Evolutionary conservation across 441 rosid genomes (phyloP).

Genomic region (Pelargonium citronellum): DNA sequence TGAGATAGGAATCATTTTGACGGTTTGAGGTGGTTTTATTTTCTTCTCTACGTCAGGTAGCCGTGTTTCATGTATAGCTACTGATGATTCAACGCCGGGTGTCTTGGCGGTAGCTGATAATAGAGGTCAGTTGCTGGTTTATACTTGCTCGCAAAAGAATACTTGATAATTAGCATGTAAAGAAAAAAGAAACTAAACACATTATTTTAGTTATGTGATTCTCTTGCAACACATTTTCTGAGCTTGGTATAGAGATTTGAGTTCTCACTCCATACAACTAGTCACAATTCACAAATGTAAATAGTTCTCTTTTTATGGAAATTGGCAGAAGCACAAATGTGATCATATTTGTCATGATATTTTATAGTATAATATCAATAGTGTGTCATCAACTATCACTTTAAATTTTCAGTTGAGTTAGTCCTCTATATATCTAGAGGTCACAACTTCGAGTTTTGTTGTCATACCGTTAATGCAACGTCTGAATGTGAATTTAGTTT

Average conservation of each 20-base stretch:
- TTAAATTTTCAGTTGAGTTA: too few relatives aligned
- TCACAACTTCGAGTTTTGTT: too few relatives aligned
- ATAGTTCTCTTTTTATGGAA: not conserved
- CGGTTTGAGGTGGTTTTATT: not conserved
- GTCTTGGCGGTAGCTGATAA: slow-evolving; percentile 47
- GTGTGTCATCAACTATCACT: too few relatives aligned
- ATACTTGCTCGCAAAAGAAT: slow-evolving; percentile 24
- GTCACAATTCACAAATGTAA: not conserved
- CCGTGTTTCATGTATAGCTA: slow-evolving; percentile 55
- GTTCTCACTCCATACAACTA: not conserved
- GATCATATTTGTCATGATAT: too few relatives aligned
- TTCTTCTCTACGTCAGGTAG: slow-evolving; percentile 37
- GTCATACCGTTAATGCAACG: too few relatives aligned
- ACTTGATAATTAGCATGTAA: slow-evolving; percentile 2
- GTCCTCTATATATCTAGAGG: too few relatives aligned
- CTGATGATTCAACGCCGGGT: slow-evolving; percentile 48
- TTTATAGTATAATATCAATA: too few relatives aligned
- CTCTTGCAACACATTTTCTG: not conserved
- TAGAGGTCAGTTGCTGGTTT: slow-evolving; percentile 61
- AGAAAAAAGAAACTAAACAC: not conserved
- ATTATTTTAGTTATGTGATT: not conserved
- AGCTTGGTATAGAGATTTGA: not conserved
- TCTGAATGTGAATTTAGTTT: too few relatives aligned
- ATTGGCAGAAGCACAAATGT: too few relatives aligned
- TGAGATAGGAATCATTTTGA: not conserved